Evolutionary conservation across 345 rosid species (phyloP).

Genomic region (Ceriops decandra): DNA sequence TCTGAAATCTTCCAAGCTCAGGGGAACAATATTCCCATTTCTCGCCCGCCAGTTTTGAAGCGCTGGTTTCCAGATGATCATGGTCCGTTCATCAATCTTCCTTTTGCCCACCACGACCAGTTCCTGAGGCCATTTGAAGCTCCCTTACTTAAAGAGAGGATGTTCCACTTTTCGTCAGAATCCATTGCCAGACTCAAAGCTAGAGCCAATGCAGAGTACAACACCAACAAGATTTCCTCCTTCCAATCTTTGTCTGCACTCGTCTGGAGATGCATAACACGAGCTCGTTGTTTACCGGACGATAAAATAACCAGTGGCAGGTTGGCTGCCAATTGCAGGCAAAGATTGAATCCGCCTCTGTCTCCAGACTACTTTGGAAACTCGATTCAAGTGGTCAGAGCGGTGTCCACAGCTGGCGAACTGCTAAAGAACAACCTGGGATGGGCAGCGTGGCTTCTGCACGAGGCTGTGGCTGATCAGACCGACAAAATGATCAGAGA

Average conservation of each 20-base stretch:
- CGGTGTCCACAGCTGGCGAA: slow-evolving; percentile 46
- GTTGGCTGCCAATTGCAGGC: slow-evolving; percentile 46
- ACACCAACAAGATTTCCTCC: slow-evolving; percentile 57
- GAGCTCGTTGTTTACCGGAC: slow-evolving; percentile 32
- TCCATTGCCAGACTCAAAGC: slow-evolving; percentile 49
- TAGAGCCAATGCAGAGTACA: slow-evolving; percentile 43
- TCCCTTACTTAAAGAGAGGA: slow-evolving; percentile 46
- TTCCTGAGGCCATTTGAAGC: slow-evolving; percentile 45
- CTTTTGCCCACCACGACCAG: slow-evolving; percentile 40
- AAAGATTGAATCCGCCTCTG: slow-evolving; percentile 50
- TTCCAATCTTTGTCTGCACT: slow-evolving; percentile 63
- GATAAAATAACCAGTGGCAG: slow-evolving; percentile 47
- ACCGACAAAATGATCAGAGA: slow-evolving; percentile 29
- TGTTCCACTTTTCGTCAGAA: slow-evolving; percentile 57
- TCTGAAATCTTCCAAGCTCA: slow-evolving; percentile 57
- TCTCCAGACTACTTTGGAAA: slow-evolving; percentile 61
- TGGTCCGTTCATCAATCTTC: slow-evolving; percentile 44
- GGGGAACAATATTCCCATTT: slow-evolving; percentile 21
- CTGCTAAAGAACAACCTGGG: slow-evolving; percentile 49
- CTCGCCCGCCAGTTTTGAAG: slow-evolving; percentile 40
- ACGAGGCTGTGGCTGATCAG: slow-evolving; percentile 45
- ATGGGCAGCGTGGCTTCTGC: slow-evolving; percentile 64
- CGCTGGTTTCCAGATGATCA: slow-evolving; percentile 60
- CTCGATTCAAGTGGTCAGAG: slow-evolving; percentile 36
- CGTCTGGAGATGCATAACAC: slow-evolving; percentile 59